phyloP scores from a whole-genome alignment of 805 yeast genomes.

The Maudiozyma barnettii region DNA sequence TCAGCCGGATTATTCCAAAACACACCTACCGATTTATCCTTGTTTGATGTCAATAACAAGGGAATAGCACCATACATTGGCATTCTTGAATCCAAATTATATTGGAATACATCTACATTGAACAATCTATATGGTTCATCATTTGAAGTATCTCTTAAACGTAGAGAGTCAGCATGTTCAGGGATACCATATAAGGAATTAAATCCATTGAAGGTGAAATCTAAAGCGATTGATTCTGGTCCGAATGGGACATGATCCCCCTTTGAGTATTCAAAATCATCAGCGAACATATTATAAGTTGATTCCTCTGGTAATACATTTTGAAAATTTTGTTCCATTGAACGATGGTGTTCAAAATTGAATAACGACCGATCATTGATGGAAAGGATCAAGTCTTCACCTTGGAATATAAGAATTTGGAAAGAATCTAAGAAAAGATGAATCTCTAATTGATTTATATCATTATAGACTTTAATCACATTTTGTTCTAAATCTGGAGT shows the following conservation, averaged over 20 bases:
- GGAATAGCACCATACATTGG: conserved; percentile 97
- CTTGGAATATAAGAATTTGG: conserved; percentile 32
- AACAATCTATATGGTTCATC: conserved; percentile 75
- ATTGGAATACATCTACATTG: conserved; percentile 94
- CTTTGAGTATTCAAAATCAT: conserved; percentile 57
- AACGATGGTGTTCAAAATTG: conserved; percentile 76
- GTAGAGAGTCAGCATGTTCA: conserved; percentile 81
- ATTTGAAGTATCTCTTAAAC: conserved; percentile 56
- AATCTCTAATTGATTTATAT: conserved; percentile 31
- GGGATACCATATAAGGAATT: conserved; percentile 85
- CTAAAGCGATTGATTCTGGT: conserved; percentile 84
- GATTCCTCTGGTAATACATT: conserved; percentile 51
- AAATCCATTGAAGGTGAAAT: conserved; percentile 54
- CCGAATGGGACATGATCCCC: conserved; percentile 65
- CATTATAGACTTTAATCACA: conserved; percentile 1
- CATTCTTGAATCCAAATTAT: conserved; percentile 68
- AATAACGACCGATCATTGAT: conserved; percentile 63
- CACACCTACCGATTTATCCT: conserved; percentile 54
- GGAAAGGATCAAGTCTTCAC: conserved; percentile 40
- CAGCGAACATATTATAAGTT: conserved; percentile 57
- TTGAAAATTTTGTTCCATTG: conserved; percentile 32
- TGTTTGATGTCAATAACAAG: conserved; percentile 58
- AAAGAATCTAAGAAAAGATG: conserved; percentile 27
- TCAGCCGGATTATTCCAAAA: conserved; percentile 94
- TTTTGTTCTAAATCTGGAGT: conserved; percentile 4